Conservation (phyloP, 2,329 filamentous ascomycete genomes). For the Penicillium sp. region DNA sequence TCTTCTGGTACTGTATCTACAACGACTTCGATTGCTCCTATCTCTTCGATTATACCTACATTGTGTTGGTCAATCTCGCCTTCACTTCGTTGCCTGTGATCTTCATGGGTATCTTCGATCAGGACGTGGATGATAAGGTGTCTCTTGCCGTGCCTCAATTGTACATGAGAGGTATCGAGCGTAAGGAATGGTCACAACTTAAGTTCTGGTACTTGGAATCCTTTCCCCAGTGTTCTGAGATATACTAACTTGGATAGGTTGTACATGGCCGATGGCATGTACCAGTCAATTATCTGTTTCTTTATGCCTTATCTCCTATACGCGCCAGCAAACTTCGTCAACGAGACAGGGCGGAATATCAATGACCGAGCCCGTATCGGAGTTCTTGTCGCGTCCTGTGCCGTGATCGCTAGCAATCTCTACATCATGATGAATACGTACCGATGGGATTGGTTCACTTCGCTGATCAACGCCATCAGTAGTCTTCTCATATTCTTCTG, state of each 20-base stretch:
- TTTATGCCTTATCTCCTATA: slow-evolving; percentile 88
- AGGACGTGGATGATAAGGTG: slow-evolving; percentile 92
- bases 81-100: slow-evolving; percentile 95
- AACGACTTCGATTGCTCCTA: slow-evolving; percentile 96
- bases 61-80: slow-evolving; percentile 91
- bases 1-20: slow-evolving; percentile 98
- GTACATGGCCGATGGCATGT: slow-evolving; percentile 92
- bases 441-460: slow-evolving; percentile 95
- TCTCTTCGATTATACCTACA: slow-evolving; percentile 96
- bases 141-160: slow-evolving; percentile 92
- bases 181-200: slow-evolving; percentile 88
- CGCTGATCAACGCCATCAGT: slow-evolving; percentile 77
- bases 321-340: slow-evolving; percentile 64
- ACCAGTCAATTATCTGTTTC: slow-evolving; percentile 91
- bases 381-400: slow-evolving; percentile 78
- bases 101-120: slow-evolving; percentile 93
- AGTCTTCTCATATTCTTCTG: slow-evolving; percentile 89
- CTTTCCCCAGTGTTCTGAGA: slow-evolving; percentile 26
- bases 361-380: slow-evolving; percentile 81
- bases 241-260: slow-evolving; percentile 52
- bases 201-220: slow-evolving; percentile 81
- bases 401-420: slow-evolving; percentile 83
- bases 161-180: slow-evolving; percentile 92
- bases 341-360: slow-evolving; percentile 69
- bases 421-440: slow-evolving; percentile 97